Evolutionary conservation across 2,329 filamentous ascomycete genomes (phyloP).

Genomic region (Elsinoe perseae): DNA sequence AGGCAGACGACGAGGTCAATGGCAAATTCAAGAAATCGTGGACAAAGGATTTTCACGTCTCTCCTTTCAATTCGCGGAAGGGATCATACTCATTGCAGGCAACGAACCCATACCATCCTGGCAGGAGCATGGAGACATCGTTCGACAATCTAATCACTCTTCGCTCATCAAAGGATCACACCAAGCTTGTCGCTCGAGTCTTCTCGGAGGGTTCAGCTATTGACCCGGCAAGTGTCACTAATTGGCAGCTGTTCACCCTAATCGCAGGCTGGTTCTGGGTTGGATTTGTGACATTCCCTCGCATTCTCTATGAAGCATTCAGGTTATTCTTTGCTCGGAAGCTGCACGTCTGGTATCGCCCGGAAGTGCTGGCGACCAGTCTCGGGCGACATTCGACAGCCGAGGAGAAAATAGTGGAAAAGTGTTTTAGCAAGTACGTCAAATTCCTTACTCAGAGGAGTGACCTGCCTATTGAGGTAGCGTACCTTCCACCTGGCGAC

Average conservation of each 20-base stretch:
- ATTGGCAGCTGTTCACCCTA: slow-evolving; percentile 24
- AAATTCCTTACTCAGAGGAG: slow-evolving; percentile 43
- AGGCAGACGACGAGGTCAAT: slow-evolving; percentile 28
- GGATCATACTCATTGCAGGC: slow-evolving; percentile 43
- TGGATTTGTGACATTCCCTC: slow-evolving; percentile 56
- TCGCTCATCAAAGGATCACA: slow-evolving; percentile 50
- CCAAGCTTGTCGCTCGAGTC: slow-evolving; percentile 56
- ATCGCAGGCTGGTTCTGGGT: slow-evolving; percentile 56
- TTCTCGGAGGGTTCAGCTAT: slow-evolving; percentile 46
- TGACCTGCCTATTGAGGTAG: slow-evolving; percentile 40
- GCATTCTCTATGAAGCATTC: slow-evolving; percentile 55
- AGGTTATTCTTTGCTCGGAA: slow-evolving; percentile 49
- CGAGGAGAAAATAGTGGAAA: slow-evolving; percentile 40
- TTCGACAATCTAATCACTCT: slow-evolving; percentile 57
- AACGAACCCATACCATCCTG: slow-evolving; percentile 36
- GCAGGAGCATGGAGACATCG: slow-evolving; percentile 21
- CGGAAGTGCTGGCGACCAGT: slow-evolving; percentile 52
- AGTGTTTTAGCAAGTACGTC: slow-evolving; percentile 35
- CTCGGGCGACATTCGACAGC: slow-evolving; percentile 47
- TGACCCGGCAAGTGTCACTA: slow-evolving; percentile 43
- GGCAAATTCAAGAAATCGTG: slow-evolving; percentile 45
- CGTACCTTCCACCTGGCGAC: slow-evolving; percentile 43
- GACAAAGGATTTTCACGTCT: slow-evolving; percentile 69
- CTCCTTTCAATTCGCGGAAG: slow-evolving; percentile 58
- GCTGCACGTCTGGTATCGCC: slow-evolving; percentile 58